Evolutionary conservation across 1,284 basidiomycete species (phyloP).

Genomic region (Thelephora terrestris): DNA sequence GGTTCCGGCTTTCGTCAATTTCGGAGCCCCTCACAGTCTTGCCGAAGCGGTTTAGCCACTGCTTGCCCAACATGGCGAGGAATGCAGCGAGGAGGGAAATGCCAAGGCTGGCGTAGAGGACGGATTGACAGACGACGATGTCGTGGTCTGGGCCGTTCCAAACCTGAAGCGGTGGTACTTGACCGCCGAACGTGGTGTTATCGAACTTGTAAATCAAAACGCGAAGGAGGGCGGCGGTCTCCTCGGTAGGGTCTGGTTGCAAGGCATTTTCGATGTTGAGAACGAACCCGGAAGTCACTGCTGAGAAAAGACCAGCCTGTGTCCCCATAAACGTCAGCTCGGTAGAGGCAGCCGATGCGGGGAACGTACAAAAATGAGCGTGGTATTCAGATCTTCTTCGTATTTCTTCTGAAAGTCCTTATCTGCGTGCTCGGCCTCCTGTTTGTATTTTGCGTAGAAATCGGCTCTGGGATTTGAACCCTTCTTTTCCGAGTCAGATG

Average conservation of each 20-base stretch:
- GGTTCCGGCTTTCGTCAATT: slow-evolving; percentile 1
- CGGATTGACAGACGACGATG: neutral
- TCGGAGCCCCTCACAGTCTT: neutral
- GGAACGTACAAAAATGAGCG: slow-evolving; percentile 5
- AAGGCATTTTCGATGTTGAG: slow-evolving; percentile 5
- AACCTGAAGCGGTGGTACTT: neutral
- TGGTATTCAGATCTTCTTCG: slow-evolving; percentile 7
- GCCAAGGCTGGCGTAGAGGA: slow-evolving; percentile 1
- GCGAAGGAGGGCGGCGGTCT: neutral
- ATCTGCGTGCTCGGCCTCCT: neutral
- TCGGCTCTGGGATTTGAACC: neutral
- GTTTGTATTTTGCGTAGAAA: neutral
- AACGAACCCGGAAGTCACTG: slow-evolving; percentile 7
- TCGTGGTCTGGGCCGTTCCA: slow-evolving; percentile 1
- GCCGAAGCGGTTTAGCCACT: slow-evolving; percentile 2
- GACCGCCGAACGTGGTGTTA: neutral
- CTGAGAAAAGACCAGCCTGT: slow-evolving; percentile 10
- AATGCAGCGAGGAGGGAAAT: slow-evolving; percentile 1
- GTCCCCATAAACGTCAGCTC: neutral
- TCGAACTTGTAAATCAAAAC: neutral
- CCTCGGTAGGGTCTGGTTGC: slow-evolving; percentile 3
- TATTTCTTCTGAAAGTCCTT: slow-evolving; percentile 1
- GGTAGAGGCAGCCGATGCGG: neutral
- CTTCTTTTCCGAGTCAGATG: too few relatives aligned
- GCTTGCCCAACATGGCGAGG: slow-evolving; percentile 1